Evolutionary conservation across 2,329 filamentous ascomycete genomes (phyloP).

Genomic region (Domatiomyces globalis): DNA sequence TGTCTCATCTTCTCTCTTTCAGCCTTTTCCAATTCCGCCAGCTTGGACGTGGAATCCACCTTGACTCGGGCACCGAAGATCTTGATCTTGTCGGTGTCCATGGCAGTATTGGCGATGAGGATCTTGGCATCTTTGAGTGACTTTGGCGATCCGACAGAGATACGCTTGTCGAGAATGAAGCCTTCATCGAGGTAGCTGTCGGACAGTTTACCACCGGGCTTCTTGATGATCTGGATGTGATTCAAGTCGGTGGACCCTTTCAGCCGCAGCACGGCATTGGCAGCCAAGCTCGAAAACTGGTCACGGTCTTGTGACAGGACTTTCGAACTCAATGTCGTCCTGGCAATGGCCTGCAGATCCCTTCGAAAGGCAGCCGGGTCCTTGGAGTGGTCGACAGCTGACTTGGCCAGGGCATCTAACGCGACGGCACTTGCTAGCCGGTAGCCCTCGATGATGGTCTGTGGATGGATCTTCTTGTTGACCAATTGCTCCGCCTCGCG

Average conservation of each 20-base stretch:
- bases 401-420: conserved; percentile 66
- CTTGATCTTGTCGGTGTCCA: conserved; percentile 99
- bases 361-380: conserved; percentile 72
- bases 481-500: conserved; percentile 95
- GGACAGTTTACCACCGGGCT: conserved; percentile 90
- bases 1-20: conserved; percentile 99
- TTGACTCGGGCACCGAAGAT: conserved; percentile 96
- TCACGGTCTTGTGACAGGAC: conserved; percentile 86
- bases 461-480: conserved; percentile 95
- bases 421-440: conserved; percentile 89
- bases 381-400: conserved; percentile 79
- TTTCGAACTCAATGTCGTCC: conserved; percentile 94
- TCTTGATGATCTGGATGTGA: conserved; percentile 99
- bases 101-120: conserved; percentile 89
- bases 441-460: conserved; percentile 98
- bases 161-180: conserved; percentile 98
- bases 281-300: conserved; percentile 79
- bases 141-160: conserved; percentile 97
- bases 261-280: conserved; percentile 79
- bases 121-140: conserved; percentile 96
- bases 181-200: conserved; percentile 97
- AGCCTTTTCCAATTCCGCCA: conserved; percentile 95
- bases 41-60: conserved; percentile 87
- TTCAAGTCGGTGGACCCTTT: conserved; percentile 85
- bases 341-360: conserved; percentile 78